Evolutionary conservation across 2,329 filamentous ascomycete species (phyloP), one percentile per base, ranked within the genome.

Genomic region (Endoconidiophora laricicola): DNA sequence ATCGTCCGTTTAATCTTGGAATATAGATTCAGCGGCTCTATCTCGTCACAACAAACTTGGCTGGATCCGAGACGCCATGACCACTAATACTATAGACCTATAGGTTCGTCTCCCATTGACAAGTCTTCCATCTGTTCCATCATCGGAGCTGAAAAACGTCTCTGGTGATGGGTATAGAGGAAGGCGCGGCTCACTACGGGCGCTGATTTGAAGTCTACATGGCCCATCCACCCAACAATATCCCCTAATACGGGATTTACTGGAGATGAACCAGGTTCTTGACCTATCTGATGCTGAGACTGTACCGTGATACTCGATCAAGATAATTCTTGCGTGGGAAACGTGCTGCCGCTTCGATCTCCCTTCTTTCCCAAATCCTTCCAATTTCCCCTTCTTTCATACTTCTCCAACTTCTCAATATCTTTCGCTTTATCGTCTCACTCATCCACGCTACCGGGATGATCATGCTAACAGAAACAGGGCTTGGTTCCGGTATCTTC

Each of bases 271-370:
- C 33, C 29, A 46, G 16, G 44, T 3, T 12, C 14, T 22, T 16
- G 33, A 29, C 29, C 40, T 26, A 48, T 61, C 76, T 69, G 76
- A 87, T 77, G 85, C 85, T 90, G 85, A 91, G 85, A 90, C 81
- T 80, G 82, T 78, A 91, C 85, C 84, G 85, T 88, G 83, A 79
- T 80, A 90, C 84, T 90, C 84, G 85, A 91, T 85, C 85, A 91
- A 91, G 85, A 85, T 90, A 91, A 90, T 87, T 82, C 85, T 91
- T 91, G 85, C 85, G 85, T 90, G 85, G 81, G 85, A 83, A 90
- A 88, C 74, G 85, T 90, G 84, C 83, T 88, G 84, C 84, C 84
- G 83, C 83, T 86, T 78, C 69, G 66, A 68, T 63, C 65, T 63
- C 61, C 58, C 59, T 62, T 57, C 55, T 57, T 57, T 55, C 49